phyloP scores from a whole-genome alignment of 768 basidiomycete genomes.

The Hortiboletus campestris region DNA sequence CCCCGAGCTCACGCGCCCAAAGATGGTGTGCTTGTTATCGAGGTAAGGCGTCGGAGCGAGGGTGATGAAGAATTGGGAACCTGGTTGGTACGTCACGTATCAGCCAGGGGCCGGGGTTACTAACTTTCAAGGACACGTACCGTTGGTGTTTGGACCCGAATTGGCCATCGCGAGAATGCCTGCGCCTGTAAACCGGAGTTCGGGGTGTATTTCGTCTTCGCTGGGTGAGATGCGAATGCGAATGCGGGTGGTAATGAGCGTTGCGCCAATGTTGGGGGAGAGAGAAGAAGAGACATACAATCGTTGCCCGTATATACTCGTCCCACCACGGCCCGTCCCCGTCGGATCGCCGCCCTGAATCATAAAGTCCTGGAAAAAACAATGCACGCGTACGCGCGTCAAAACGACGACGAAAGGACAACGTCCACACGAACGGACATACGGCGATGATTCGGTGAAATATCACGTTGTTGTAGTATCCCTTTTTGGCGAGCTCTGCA shows the following conservation, averaged over 20 bases:
- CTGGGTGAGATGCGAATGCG: constrained; percentile 34
- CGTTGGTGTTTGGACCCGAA: constrained; percentile 91
- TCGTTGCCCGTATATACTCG: constrained; percentile 85
- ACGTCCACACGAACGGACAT: not conserved
- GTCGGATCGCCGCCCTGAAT: constrained; percentile 95
- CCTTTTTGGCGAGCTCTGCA: constrained; percentile 81
- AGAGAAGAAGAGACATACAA: constrained; percentile 51
- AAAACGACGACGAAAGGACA: not conserved
- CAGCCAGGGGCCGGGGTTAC: too few species aligned
- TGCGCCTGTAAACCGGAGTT: constrained; percentile 91
- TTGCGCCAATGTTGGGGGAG: not conserved
- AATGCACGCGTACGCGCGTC: not conserved
- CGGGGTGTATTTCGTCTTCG: constrained; percentile 88
- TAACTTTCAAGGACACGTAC: too few species aligned
- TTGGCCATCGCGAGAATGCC: constrained; percentile 98
- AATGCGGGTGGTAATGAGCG: too few species aligned
- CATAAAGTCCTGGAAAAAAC: constrained; percentile 80
- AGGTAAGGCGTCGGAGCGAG: constrained; percentile 80
- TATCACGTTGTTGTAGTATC: constrained; percentile 87
- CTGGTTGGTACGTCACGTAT: constrained; percentile 45
- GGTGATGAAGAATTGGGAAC: constrained; percentile 94
- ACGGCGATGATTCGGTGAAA: constrained; percentile 94
- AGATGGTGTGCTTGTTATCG: constrained; percentile 85
- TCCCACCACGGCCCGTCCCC: constrained; percentile 90
- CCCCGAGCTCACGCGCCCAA: constrained; percentile 86